Evolutionary conservation across 139 green algal species (phyloP), one percentile per base, ranked within the genome.

Genomic region (Volvox africanus): DNA sequence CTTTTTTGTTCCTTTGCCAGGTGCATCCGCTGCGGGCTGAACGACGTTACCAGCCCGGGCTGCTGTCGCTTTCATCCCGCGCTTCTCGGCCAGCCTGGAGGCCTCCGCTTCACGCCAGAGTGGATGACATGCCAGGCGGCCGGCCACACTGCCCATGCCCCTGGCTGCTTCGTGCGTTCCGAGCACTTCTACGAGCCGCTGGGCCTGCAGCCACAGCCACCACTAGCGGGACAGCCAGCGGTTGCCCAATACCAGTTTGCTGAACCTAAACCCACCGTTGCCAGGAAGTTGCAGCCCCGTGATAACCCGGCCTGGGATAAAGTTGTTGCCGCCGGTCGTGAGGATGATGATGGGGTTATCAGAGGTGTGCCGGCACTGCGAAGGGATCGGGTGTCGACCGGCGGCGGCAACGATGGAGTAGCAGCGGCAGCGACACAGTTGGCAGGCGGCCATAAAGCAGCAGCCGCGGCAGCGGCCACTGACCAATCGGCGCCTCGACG

Each of bases 1-100:
- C 65, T 12, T 73, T 73, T 73, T 28, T 16, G 6, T 28, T 73
- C 65, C 65, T 5, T 20, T 28, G 37, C 20, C 78, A 91, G 65
- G 50, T 93, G 91, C 86, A 35, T 89, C 22, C 86, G 91, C 67
- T 93, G 91, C 69, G 91, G 91, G 16, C 67, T 90, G 11, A 89
- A 92, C 68, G 91, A 93, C 69, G 44, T 32, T 17, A 87, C 35
- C 86, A 87, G 78, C 79, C 91, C 86, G 26, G 86, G 91, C 35
- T 68, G 73, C 22, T 93, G 91, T 71, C 62, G 76, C 65, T 93
- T 93, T 79, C 91, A 93, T 68, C 91, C 91, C 30, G 91, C 86
- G 1, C 79, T 93, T 71, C 80, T 93, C n/a, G 13, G 17, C 26
- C 62, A 89, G 61, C 91, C 91, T 18, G 86, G 91, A 44, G 36